phyloP scores from a whole-genome alignment of 495 filamentous ascomycete genomes.

The Aeminium ludgeri region DNA sequence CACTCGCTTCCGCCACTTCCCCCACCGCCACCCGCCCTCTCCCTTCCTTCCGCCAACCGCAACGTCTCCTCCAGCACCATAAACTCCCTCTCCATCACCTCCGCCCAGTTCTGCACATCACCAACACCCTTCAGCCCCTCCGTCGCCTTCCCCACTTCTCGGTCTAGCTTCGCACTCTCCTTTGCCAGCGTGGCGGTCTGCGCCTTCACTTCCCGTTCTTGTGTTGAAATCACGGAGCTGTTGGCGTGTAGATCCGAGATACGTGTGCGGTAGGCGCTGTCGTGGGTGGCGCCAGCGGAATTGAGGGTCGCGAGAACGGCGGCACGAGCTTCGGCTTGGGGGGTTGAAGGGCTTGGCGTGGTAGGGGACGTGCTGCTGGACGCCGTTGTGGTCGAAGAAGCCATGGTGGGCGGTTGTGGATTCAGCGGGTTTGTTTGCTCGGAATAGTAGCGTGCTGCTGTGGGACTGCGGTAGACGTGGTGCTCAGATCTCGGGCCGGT shows the following conservation, averaged over 20 bases:
- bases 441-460: too few species aligned
- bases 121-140: slow-evolving; percentile 79
- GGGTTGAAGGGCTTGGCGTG: slow-evolving; percentile 4
- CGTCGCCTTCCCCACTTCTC: slow-evolving; percentile 48
- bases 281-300: slow-evolving; percentile 53
- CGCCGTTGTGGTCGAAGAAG: slow-evolving; percentile 9
- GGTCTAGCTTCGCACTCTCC: slow-evolving; percentile 55
- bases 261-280: slow-evolving; percentile 53
- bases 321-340: slow-evolving; percentile 44
- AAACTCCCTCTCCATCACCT: slow-evolving; percentile 85
- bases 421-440: too few species aligned
- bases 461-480: too few species aligned
- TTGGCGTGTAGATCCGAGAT: slow-evolving; percentile 63
- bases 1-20: slow-evolving; percentile 15
- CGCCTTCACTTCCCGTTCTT: slow-evolving; percentile 51
- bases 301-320: slow-evolving; percentile 64
- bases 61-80: slow-evolving; percentile 76
- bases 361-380: slow-evolving; percentile 4
- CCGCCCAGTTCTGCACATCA: slow-evolving; percentile 95
- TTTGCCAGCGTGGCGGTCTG: slow-evolving; percentile 48
- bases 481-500: too few species aligned
- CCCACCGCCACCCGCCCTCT: slow-evolving; percentile 14
- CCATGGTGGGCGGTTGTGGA: slow-evolving; percentile 4
- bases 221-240: slow-evolving; percentile 46
- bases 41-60: slow-evolving; percentile 39